Conservation (phyloP, 1,139 yeast genomes). For the Geotrichum citri-aurantii region DNA sequence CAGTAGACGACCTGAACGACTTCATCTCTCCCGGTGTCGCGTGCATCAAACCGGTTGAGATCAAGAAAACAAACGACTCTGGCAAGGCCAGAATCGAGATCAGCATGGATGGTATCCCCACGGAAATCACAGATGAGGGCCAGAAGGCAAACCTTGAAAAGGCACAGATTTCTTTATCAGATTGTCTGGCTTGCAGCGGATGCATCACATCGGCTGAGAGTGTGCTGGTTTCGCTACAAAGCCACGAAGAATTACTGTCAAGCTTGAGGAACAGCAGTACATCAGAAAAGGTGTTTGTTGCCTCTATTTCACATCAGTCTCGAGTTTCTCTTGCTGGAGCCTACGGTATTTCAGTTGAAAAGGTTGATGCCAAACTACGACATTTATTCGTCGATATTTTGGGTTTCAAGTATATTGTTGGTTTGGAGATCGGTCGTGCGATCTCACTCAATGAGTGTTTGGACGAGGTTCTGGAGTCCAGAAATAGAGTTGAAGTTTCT, state of each 20-base stretch:
- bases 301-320: slow-evolving; percentile 81
- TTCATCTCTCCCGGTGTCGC: slow-evolving; percentile 93
- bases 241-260: slow-evolving; percentile 68
- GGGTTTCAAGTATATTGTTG: slow-evolving; percentile 72
- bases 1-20: slow-evolving; percentile 88
- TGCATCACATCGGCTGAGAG: slow-evolving; percentile 97
- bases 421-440: slow-evolving; percentile 76
- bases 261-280: slow-evolving; percentile 43
- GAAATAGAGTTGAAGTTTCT: slow-evolving; percentile 25
- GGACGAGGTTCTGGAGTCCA: slow-evolving; percentile 40
- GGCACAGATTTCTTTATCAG: slow-evolving; percentile 85
- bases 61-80: slow-evolving; percentile 33
- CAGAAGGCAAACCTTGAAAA: slow-evolving; percentile 51
- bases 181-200: slow-evolving; percentile 95
- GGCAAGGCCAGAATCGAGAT: slow-evolving; percentile 59
- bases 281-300: slow-evolving; percentile 48
- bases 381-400: slow-evolving; percentile 53
- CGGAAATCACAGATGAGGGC: slow-evolving; percentile 65
- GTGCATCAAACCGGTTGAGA: slow-evolving; percentile 79
- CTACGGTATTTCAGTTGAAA: slow-evolving; percentile 46
- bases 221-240: slow-evolving; percentile 82
- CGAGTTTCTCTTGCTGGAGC: slow-evolving; percentile 78
- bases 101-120: slow-evolving; percentile 59
- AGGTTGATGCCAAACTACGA: slow-evolving; percentile 56
- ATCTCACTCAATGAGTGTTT: slow-evolving; percentile 61